Base-by-base conservation (phyloP, 768 basidiomycete genomes). In the Scleroderma citrinum region DNA sequence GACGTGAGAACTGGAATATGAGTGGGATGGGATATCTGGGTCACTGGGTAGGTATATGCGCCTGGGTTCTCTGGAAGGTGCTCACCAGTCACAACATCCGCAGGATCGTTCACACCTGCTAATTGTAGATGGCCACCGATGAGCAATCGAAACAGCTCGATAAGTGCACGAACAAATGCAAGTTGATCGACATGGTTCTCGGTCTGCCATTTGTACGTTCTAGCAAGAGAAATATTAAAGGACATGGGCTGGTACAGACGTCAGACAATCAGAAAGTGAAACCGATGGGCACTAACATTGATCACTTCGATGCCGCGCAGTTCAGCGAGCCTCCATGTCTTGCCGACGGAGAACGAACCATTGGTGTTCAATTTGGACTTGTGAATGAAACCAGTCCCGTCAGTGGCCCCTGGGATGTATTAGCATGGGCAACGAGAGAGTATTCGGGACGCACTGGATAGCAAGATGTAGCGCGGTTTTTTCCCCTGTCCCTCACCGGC, bases 281-380 rank as follows among this genome's bases (percentile, higher is more conserved):
- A 44, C 40, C 16, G 19, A 14, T 16, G 38, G 31, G n/a, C 2
- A 72, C 83, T 60, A 64, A 95, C 93, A 61, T 76, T 77, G 31
- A 78, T 51, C 41, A 95, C 85, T 55, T 94, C 85, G 39, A 99
- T 63, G 34, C 71, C 81, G 53, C 87, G 79, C 57, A 98, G 75
- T 66, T 97, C 94, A 36, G 80, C 65, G 43, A 98, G 69, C 51
- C 73, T 77, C 96, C 96, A 99, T 2, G 95, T 92, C 73, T 99
- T 99, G 6, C 96, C 96, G 42, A 98, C 91, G 7, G 92, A 96
- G 68, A 95, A 98, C 0, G 91, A 80, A 30, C 89, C 86, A 62
- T 97, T 98, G 37, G 85, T 83, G 64, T 99, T 98, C 55, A 91
- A 72, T 70, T 98, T 98, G 2, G 94, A 92, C 70, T 99, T 99